Evolutionary conservation across 1,284 basidiomycete genomes (phyloP), one percentile per base, ranked within the genome.

Genomic region (Apiotrichum montevideense): DNA sequence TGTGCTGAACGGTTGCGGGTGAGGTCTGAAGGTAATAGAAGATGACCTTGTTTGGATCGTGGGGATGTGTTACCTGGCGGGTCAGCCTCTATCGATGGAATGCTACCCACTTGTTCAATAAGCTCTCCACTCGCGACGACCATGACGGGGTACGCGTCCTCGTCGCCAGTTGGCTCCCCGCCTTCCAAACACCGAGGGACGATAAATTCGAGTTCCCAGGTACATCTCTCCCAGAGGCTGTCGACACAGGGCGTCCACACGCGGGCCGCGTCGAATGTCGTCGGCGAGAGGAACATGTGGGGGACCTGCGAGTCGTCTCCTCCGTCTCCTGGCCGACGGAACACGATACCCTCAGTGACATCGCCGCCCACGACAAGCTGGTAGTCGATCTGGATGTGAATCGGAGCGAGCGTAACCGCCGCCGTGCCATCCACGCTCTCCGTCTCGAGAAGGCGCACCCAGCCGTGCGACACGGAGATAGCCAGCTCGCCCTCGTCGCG

Each of bases 171-270:
- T 49, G 81, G 79, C 11, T 71, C 66, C 32, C 79, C 80, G n/a
- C 79, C 87, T 67, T 90, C 87, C 9, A 95, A 79, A 65, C 85
- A 87, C 58, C 87, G 84, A 45, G 94, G 94, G 21, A 97, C 94
- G 55, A 98, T 85, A 71, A 97, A 90, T 73, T 98, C 91, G 54
- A 98, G 87, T 71, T 98, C 96, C 96, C 96, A 99, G 3, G 95
- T 96, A 69, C 90, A 97, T 68, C 91, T 86, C 75, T 97, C 95
- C 90, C 92, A 97, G 11, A 95, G 76, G 70, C 85, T 90, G 75
- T 99, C 96, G 11, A 98, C 78, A 67, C 96, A 99, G 4, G 96
- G 96, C 9, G 98, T 87, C 96, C 96, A 99, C 67, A 90, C 92
- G 64, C 96, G 82, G 7, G 95, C 91, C 10, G 90, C 84, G 69